Base-by-base conservation (phyloP, 176 grass and related monocot species). In the Lolium rigidum region DNA sequence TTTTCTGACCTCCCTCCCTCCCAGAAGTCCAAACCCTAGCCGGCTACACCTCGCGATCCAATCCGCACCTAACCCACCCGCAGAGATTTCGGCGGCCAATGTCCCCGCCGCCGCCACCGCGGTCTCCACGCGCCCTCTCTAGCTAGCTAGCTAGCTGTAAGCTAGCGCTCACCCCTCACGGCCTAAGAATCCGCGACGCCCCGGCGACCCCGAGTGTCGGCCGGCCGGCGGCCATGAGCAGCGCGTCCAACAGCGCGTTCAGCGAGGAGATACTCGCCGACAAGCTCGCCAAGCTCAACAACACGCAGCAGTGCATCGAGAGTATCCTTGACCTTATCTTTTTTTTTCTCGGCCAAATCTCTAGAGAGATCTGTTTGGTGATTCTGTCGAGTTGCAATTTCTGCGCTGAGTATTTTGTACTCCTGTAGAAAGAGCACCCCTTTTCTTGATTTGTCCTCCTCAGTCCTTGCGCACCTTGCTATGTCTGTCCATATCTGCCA, bases 251-350 rank as follows among this genome's bases (percentile, higher is more conserved):
- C 85, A 91, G 86, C 86, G 91, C 88, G 80, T 99, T 99, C 90
- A 94, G 89, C 81, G 94, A 96, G 89, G 88, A 90, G 52, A 88
- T 94, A 93, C 88, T 99, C 51, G 94, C 90, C 51, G 94, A 96
- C 67, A 99, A 99, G 92, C 92, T 99, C 44, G 85, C 92, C 21
- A 90, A 94, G 90, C 97, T 99, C 88, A 99, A 99, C 79, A 99
- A 93, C 87, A 96, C 97, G 82, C 97, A 99, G 83, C 97, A 99
- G 89, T 99, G 92, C 89, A 96, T 99, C 61, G 91, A 99, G 76
- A 99, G 97, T 99, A 99, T 96, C 94, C 92, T 99, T 95, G 25
- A 37, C 3, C 52, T 83, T 6, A 16, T 77, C 26, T 28, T 81
- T 13, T 80, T 13, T 80, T 72, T 83, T 87, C 16, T 81, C 3